These are phyloP conservation scores for Hypoxylon sp. DNA, from an alignment of 2,329 filamentous ascomycete genomes.

Conservation along the genomic window DNA sequence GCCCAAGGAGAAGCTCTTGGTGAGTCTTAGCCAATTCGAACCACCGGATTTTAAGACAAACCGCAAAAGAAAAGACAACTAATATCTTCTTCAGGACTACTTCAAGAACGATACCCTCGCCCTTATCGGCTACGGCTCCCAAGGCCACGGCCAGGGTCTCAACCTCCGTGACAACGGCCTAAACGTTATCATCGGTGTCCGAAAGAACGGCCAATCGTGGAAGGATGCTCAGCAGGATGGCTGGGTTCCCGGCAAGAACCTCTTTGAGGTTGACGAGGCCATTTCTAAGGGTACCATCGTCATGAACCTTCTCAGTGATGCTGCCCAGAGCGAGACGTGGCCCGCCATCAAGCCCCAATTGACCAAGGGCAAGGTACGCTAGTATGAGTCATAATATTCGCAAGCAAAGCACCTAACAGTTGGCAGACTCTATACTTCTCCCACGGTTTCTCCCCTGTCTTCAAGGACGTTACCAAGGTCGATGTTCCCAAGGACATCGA, in stretches of 20 bases:
- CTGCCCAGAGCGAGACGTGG: constrained; percentile 99
- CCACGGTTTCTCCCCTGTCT: constrained; percentile 99
- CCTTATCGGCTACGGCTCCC: constrained; percentile 97
- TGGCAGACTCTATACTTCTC: constrained; percentile 98
- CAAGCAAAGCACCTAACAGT: constrained; percentile 13
- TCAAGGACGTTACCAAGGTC: constrained; percentile 99
- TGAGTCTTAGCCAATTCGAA: constrained; percentile 61
- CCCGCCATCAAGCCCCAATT: constrained; percentile 97
- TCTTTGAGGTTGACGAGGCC: constrained; percentile 98
- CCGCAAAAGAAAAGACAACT: constrained; percentile 13
- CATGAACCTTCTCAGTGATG: constrained; percentile 99
- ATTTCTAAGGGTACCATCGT: constrained; percentile 92
- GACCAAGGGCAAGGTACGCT: constrained; percentile 93
- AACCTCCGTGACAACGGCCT: constrained; percentile 99
- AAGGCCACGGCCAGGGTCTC: constrained; percentile 98
- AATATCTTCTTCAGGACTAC: constrained; percentile 75
- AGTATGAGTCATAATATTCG: constrained; percentile 41
- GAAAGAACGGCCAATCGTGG: constrained; percentile 98
- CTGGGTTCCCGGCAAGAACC: constrained; percentile 98
- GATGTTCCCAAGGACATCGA: constrained; percentile 96
- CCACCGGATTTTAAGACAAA: neutral
- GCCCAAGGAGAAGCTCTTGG: constrained; percentile 97
- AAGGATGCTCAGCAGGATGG: constrained; percentile 97
- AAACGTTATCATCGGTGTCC: constrained; percentile 98
- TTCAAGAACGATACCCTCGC: constrained; percentile 99